Evolutionary conservation across 495 filamentous ascomycete genomes (phyloP).

Genomic region (Aspergillus asperescens): DNA sequence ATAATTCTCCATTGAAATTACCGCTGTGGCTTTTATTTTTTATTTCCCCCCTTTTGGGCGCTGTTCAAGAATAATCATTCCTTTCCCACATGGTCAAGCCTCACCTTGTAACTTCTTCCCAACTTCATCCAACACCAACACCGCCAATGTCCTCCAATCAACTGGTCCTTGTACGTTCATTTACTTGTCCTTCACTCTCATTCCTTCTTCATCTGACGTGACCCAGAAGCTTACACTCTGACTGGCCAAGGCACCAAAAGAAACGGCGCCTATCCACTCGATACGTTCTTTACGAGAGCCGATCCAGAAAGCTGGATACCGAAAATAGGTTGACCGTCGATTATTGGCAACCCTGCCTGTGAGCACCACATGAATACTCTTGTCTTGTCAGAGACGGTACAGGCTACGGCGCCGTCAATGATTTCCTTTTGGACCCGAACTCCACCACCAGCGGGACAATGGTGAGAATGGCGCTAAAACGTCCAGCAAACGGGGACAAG

Average conservation of each 20-base stretch:
- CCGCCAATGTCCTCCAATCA: too few species aligned
- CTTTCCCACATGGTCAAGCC: too few species aligned
- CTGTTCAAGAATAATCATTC: too few species aligned
- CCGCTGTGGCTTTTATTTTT: too few species aligned
- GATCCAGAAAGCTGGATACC: conserved; percentile 4
- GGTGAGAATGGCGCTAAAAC: conserved; percentile 2
- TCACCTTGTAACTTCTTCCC: too few species aligned
- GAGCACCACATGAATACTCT: background rate
- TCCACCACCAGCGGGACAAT: conserved; percentile 3
- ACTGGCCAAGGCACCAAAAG: conserved; percentile 6
- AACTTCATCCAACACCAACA: too few species aligned
- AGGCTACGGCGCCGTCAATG: background rate
- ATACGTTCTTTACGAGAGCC: conserved; percentile 6
- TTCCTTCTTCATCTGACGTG: background rate
- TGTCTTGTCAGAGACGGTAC: conserved; percentile 6
- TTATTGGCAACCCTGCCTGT: conserved; percentile 5
- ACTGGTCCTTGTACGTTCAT: background rate
- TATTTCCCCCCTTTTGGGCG: too few species aligned
- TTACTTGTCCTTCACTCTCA: background rate
- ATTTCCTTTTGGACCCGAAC: conserved; percentile 5
- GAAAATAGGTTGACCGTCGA: conserved; percentile 1
- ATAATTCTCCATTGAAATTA: conserved; percentile 6
- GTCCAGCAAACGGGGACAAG: conserved; percentile 15
- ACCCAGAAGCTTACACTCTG: background rate
- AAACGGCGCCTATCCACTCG: background rate